Percentiles rank a stretch among this genome's conserved stretches.
Evolutionary conservation across 2,329 filamentous ascomycete genomes (phyloP).

Genomic region (Sclerotinia trifoliorum): DNA sequence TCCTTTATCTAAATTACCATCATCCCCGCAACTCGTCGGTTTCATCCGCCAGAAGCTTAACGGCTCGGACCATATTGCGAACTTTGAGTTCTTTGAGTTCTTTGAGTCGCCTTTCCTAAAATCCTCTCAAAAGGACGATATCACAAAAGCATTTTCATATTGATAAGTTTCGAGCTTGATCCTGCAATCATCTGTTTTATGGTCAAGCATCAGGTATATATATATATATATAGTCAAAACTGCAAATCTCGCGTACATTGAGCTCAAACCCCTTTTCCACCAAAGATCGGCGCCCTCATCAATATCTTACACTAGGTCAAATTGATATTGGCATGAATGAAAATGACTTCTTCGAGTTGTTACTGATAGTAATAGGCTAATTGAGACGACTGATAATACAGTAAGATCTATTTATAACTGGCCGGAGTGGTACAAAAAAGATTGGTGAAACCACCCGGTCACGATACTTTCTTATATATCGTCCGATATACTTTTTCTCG

Average conservation of each 20-base stretch:
- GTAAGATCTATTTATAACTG: conserved; percentile 4
- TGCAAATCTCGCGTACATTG: background rate
- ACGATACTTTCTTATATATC: background rate
- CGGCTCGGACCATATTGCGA: conserved; percentile 3
- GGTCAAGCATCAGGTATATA: background rate
- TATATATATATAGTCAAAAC: background rate
- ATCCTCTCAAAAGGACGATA: background rate
- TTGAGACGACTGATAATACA: background rate
- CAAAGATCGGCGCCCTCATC: background rate
- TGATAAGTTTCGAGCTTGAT: background rate
- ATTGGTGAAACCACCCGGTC: background rate
- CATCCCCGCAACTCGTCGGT: background rate
- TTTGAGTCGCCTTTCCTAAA: background rate
- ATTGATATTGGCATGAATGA: background rate
- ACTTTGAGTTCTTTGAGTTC: background rate
- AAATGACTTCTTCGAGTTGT: background rate
- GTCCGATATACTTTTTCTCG: too few species aligned
- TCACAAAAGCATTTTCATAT: background rate
- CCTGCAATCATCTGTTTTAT: background rate
- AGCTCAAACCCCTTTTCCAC: background rate
- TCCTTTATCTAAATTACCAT: background rate
- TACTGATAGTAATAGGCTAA: conserved; percentile 13
- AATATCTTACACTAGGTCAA: background rate
- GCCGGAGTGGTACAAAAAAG: background rate
- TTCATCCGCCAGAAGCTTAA: conserved; percentile 14